Conservation (phyloP, 2,329 filamentous ascomycete species). For the Magnaporthiopsis incrustans region DNA sequence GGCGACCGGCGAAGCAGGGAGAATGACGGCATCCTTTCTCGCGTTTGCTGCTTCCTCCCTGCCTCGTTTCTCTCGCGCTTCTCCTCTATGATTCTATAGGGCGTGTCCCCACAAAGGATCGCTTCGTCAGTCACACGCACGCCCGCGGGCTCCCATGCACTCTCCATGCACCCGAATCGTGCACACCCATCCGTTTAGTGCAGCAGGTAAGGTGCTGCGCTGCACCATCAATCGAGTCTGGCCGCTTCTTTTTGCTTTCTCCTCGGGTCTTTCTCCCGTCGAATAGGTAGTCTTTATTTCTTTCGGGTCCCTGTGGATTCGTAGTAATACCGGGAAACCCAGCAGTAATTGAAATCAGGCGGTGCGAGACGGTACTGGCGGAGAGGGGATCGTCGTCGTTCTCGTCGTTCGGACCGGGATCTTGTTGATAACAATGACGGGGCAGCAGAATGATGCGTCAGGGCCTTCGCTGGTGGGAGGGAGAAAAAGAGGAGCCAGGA, state of each 20-base stretch:
- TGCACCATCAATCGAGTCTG: background rate
- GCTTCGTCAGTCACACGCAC: background rate
- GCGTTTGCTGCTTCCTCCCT: background rate
- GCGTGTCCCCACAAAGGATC: background rate
- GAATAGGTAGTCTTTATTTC: background rate
- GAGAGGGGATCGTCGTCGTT: background rate
- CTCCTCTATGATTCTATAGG: background rate
- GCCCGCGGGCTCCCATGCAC: background rate
- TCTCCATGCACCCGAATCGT: background rate
- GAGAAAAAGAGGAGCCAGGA: background rate
- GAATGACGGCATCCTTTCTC: constrained; percentile 23
- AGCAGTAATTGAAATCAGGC: background rate
- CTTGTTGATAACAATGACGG: background rate
- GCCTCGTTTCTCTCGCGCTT: background rate
- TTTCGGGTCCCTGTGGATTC: background rate
- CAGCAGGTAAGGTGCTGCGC: background rate
- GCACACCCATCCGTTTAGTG: background rate
- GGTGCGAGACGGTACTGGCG: background rate
- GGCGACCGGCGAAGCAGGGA: constrained; percentile 22
- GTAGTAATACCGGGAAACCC: background rate
- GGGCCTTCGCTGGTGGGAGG: background rate
- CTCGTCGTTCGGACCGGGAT: background rate
- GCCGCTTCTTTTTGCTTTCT: background rate
- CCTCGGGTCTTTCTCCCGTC: background rate
- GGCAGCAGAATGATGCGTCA: background rate